These are phyloP conservation scores for Nothophytophthora sp. DNA, from an alignment of 352 stramenopile species.

Conservation along the genomic window DNA sequence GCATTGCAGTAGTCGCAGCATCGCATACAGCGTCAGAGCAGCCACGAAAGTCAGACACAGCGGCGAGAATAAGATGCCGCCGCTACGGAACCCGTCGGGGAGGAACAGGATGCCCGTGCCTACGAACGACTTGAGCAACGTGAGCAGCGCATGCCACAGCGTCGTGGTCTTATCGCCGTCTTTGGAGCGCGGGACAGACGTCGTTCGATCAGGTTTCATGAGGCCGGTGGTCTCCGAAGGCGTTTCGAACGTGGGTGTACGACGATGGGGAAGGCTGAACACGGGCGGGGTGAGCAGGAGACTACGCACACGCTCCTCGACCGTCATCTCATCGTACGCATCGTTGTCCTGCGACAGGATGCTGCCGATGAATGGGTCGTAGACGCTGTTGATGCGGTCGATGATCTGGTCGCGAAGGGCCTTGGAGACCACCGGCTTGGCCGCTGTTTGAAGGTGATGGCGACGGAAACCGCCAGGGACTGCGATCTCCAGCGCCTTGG, in stretches of 20 bases:
- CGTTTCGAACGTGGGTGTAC: conserved; percentile 17
- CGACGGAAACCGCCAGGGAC: conserved; percentile 71
- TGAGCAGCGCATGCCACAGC: conserved; percentile 76
- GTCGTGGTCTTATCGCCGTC: conserved; percentile 73
- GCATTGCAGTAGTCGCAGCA: conserved; percentile 77
- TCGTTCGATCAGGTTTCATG: conserved; percentile 7
- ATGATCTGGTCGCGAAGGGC: conserved; percentile 71
- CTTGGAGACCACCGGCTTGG: conserved; percentile 42
- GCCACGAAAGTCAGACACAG: conserved; percentile 66
- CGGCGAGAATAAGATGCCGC: conserved; percentile 74
- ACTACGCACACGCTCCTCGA: conserved; percentile 62
- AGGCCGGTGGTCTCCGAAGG: conserved; percentile 39
- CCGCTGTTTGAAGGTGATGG: conserved; percentile 59
- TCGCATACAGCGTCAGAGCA: conserved; percentile 69
- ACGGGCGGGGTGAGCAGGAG: conserved; percentile 69
- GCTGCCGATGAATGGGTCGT: conserved; percentile 83
- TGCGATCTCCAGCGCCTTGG: conserved; percentile 66
- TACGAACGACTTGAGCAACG: conserved; percentile 82
- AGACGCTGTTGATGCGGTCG: conserved; percentile 70
- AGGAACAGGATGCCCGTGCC: conserved; percentile 82
- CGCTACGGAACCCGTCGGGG: conserved; percentile 71
- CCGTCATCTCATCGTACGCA: conserved; percentile 70
- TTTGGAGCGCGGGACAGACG: conserved; percentile 29
- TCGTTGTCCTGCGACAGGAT: conserved; percentile 87
- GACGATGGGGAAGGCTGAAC: conserved; percentile 28